Conservation (phyloP, 1,284 basidiomycete genomes). For the Ceratobasidium sp. region DNA sequence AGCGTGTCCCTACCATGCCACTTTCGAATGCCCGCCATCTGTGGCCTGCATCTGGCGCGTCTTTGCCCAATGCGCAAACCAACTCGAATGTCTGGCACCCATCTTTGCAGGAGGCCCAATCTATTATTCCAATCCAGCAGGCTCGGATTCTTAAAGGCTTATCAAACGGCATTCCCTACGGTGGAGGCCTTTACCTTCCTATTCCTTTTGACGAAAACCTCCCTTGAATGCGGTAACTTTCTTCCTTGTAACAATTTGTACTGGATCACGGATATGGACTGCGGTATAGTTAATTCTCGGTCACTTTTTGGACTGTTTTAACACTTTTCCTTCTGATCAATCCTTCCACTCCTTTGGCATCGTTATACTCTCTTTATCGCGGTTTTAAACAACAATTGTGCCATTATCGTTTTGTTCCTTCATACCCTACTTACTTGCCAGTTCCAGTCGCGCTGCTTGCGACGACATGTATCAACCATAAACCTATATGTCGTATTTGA, state of each 20-base stretch:
- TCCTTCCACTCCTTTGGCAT: slow-evolving; percentile 28
- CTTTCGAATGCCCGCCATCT: slow-evolving; percentile 33
- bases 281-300: slow-evolving; percentile 37
- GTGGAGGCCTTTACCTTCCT: slow-evolving; percentile 38
- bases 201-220: slow-evolving; percentile 41
- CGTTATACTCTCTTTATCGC: slow-evolving; percentile 25
- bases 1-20: slow-evolving; percentile 23
- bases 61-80: slow-evolving; percentile 25
- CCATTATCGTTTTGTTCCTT: slow-evolving; percentile 37
- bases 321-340: slow-evolving; percentile 10
- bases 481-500: slow-evolving; percentile 40
- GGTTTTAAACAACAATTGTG: slow-evolving; percentile 35
- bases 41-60: slow-evolving; percentile 25
- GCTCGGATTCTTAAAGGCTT: slow-evolving; percentile 40
- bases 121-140: slow-evolving; percentile 40
- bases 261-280: slow-evolving; percentile 40
- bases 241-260: slow-evolving; percentile 40
- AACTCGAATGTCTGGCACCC: slow-evolving; percentile 37
- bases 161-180: slow-evolving; percentile 33
- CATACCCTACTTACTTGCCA: slow-evolving; percentile 39
- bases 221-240: slow-evolving; percentile 24
- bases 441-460: slow-evolving; percentile 27
- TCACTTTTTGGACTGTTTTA: slow-evolving; percentile 38
- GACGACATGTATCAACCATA: slow-evolving; percentile 41
- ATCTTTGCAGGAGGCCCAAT: slow-evolving; percentile 35